These are phyloP conservation scores for Botrytis galanthina DNA, from an alignment of 2,329 filamentous ascomycete genomes.

Conservation along the genomic window DNA sequence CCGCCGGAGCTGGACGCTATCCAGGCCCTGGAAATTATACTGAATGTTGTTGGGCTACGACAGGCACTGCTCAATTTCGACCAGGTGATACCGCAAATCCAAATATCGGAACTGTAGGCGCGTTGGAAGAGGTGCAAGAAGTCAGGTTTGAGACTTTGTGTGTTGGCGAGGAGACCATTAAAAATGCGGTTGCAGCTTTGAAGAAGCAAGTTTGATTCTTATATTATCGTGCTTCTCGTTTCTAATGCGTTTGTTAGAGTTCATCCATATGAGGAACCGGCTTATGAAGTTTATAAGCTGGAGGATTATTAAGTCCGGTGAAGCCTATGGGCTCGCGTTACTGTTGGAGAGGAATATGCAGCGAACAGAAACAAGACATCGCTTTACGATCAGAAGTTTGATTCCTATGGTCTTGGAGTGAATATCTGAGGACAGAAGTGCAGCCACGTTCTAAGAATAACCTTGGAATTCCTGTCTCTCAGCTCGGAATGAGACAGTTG, in stretches of 20 bases:
- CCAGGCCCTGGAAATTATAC: slow-evolving; percentile 50
- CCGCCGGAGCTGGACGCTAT: slow-evolving; percentile 53
- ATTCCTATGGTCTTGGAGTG: background rate
- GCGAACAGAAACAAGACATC: background rate
- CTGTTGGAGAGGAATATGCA: background rate
- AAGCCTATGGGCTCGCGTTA: background rate
- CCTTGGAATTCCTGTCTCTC: no score
- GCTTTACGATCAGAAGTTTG: background rate
- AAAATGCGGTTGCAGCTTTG: slow-evolving; percentile 58
- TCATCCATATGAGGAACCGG: slow-evolving; percentile 53
- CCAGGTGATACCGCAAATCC: slow-evolving; percentile 61
- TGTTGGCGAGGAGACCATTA: slow-evolving; percentile 54
- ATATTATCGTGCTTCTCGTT: slow-evolving; percentile 12
- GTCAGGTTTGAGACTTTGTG: slow-evolving; percentile 62
- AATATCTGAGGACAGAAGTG: background rate
- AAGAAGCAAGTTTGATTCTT: slow-evolving; percentile 52
- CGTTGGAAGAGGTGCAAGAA: slow-evolving; percentile 59
- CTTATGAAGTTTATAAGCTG: slow-evolving; percentile 49
- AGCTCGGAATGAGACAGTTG: background rate
- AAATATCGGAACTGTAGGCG: slow-evolving; percentile 56
- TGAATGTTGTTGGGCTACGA: slow-evolving; percentile 51
- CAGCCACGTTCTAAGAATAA: background rate
- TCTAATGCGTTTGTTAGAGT: slow-evolving; percentile 29
- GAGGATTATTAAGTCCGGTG: slow-evolving; percentile 41
- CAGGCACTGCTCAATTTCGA: slow-evolving; percentile 64